Percentiles rank a stretch among this genome's conserved stretches.
phyloP scores from a whole-genome alignment of 768 basidiomycete species.

The Floccularia luteovirens region DNA sequence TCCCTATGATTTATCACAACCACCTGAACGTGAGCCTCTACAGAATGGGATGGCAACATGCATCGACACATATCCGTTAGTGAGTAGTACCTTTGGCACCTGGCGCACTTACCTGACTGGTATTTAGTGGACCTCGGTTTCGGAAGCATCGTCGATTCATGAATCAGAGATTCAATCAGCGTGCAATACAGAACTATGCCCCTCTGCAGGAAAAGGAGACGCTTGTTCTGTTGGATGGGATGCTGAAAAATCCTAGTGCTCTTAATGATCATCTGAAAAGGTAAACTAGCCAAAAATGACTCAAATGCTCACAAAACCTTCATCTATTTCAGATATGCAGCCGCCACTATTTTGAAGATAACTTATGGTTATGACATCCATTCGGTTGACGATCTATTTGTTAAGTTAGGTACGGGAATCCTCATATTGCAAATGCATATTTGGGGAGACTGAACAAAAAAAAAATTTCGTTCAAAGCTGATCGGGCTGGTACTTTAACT shows the following conservation, averaged over 20 bases:
- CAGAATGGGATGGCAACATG: conserved; percentile 43
- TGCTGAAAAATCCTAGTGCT: conserved; percentile 27
- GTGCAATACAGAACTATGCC: conserved; percentile 26
- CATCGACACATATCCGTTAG: conserved; percentile 42
- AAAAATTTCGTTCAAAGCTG: too few relatives aligned
- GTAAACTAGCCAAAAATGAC: conserved; percentile 11
- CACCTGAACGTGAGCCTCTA: conserved; percentile 3
- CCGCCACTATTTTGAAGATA: conserved; percentile 39
- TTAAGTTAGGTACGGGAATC: conserved; percentile 27
- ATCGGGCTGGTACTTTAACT: conserved; percentile 37
- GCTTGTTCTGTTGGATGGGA: conserved; percentile 28
- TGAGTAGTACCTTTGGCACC: conserved; percentile 14
- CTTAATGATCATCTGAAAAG: conserved; percentile 37
- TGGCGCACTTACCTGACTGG: conserved; percentile 3
- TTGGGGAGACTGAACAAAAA: background rate
- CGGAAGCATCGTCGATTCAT: conserved; percentile 45
- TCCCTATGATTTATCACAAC: background rate
- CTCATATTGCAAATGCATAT: background rate
- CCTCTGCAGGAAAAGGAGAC: conserved; percentile 36
- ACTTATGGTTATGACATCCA: conserved; percentile 38
- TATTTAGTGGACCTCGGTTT: conserved; percentile 37
- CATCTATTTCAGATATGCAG: conserved; percentile 31
- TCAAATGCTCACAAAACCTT: too few relatives aligned
- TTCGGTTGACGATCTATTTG: conserved; percentile 34
- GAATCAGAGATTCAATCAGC: conserved; percentile 39